Evolutionary conservation across 306 rosid genomes (phyloP).

Genomic region (Begonia masoniana): DNA sequence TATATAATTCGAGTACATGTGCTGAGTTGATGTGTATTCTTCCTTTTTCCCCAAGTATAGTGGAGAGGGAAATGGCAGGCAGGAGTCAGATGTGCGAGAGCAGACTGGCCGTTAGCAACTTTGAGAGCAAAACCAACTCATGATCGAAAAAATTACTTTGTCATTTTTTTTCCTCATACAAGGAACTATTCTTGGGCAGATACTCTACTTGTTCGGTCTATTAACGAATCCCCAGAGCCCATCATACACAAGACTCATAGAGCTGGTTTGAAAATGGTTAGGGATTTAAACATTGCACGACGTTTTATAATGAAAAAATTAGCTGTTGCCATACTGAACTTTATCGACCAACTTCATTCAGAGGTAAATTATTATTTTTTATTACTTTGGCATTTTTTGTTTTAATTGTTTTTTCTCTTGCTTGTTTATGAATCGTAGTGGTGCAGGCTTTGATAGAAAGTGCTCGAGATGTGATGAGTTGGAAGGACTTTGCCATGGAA

Average conservation of each 20-base stretch:
- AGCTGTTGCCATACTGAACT: conserved; percentile 75
- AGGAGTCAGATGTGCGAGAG: conserved; percentile 88
- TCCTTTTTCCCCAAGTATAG: conserved; percentile 34
- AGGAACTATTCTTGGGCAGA: conserved; percentile 96
- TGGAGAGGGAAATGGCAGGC: conserved; percentile 99
- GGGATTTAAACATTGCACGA: conserved; percentile 64
- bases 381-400: conserved; percentile 9
- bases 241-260: conserved; percentile 69
- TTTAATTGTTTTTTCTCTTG: conserved; percentile 2
- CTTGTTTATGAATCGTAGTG: conserved; percentile 15
- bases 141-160: conserved; percentile 81
- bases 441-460: conserved; percentile 68
- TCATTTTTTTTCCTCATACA: conserved; percentile 83
- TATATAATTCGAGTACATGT: no score
- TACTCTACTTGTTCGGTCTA: conserved; percentile 64
- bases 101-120: conserved; percentile 93
- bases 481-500: conserved; percentile 94
- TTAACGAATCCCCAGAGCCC: conserved; percentile 71
- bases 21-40: neutral
- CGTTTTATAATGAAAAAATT: conserved; percentile 86
- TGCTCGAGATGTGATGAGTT: conserved; percentile 57
- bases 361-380: conserved; percentile 34
- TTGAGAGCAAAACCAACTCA: conserved; percentile 96
- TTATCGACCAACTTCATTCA: conserved; percentile 72
- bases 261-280: conserved; percentile 65